phyloP scores from a whole-genome alignment of 148 eudicot genomes.

The Cornus florida region DNA sequence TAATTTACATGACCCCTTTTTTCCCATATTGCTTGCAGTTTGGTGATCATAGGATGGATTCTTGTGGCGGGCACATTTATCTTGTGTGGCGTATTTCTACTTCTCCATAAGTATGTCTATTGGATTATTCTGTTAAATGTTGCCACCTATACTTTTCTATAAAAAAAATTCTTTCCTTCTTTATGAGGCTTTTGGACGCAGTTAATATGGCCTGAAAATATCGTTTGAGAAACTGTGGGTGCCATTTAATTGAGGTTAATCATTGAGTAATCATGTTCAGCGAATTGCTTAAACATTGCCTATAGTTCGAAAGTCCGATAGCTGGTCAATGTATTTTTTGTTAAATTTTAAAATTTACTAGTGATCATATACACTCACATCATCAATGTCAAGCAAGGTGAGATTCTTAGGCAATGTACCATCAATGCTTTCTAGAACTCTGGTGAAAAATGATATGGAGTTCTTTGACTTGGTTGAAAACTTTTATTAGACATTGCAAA shows the following conservation, averaged over 20 bases:
- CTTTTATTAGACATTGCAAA: not conserved
- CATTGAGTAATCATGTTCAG: too few relatives aligned
- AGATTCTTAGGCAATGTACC: too few relatives aligned
- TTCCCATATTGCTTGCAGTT: slow-evolving; percentile 35
- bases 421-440: not conserved
- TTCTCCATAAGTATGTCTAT: slow-evolving; percentile 79
- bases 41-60: slow-evolving; percentile 81
- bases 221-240: not conserved
- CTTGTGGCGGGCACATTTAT: slow-evolving; percentile 74
- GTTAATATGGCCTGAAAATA: not conserved
- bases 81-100: slow-evolving; percentile 72
- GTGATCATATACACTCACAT: too few relatives aligned
- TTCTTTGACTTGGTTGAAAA: not conserved
- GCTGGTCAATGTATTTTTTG: too few relatives aligned
- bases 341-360: too few relatives aligned
- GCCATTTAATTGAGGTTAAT: not conserved
- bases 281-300: too few relatives aligned
- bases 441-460: not conserved
- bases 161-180: not conserved
- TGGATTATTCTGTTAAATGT: not conserved
- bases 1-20: not conserved
- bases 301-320: too few relatives aligned
- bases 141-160: not conserved
- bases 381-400: too few relatives aligned
- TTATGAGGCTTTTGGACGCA: not conserved